These are phyloP conservation scores for Boletus barrowsii DNA, from an alignment of 768 basidiomycete species.

Conservation along the genomic window DNA sequence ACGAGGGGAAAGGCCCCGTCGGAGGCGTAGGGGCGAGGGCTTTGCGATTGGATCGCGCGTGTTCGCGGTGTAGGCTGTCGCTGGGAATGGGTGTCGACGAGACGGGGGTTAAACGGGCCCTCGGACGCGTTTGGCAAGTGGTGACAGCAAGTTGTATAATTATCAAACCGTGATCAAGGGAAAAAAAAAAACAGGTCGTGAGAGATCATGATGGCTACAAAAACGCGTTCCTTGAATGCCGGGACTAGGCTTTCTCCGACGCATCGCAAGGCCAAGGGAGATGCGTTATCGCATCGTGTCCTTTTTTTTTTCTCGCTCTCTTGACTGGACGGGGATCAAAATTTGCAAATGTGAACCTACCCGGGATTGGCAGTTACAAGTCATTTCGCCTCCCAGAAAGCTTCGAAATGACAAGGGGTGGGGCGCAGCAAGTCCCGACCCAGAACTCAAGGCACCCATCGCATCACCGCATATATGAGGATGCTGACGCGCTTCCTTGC, in stretches of 20 bases:
- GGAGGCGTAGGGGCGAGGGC: neutral
- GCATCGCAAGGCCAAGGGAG: neutral
- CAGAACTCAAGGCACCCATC: slow-evolving; percentile 13
- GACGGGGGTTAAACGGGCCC: slow-evolving; percentile 17
- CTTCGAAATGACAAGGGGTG: slow-evolving; percentile 11
- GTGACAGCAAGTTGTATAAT: neutral
- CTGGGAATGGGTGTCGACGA: slow-evolving; percentile 10
- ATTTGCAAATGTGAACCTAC: neutral
- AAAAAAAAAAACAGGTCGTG: neutral
- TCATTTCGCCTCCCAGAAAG: slow-evolving; percentile 24
- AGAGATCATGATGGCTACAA: neutral
- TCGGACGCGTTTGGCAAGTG: slow-evolving; percentile 15
- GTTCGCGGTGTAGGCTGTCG: slow-evolving; percentile 13
- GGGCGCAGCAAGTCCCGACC: slow-evolving; percentile 1
- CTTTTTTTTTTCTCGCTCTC: neutral
- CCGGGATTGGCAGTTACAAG: slow-evolving; percentile 5
- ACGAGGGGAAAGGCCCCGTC: neutral
- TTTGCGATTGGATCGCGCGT: slow-evolving; percentile 11
- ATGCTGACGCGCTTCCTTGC: neutral
- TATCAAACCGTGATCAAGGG: too few relatives aligned
- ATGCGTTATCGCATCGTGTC: neutral
- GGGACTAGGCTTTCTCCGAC: neutral
- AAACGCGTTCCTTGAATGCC: slow-evolving; percentile 1
- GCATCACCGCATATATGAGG: slow-evolving; percentile 10
- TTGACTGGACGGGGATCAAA: slow-evolving; percentile 24